A percentile compares a stretch with the other conserved stretches of the same genome.
These are phyloP conservation scores for Alternaria incomplexa DNA, from an alignment of 2,329 filamentous ascomycete genomes.

Conservation along the genomic window DNA sequence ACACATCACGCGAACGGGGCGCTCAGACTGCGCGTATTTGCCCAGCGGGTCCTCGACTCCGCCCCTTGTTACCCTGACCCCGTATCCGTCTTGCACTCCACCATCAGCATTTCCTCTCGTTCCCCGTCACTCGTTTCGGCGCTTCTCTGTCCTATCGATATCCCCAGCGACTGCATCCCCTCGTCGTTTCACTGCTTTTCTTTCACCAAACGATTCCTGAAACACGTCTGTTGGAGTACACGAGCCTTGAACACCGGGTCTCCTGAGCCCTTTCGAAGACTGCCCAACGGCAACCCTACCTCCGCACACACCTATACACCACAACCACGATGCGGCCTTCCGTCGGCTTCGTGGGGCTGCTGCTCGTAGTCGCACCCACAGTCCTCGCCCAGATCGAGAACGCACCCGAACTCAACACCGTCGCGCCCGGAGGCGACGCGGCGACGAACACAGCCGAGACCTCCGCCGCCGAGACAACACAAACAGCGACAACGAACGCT, in stretches of 20 bases:
- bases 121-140: conserved; percentile 44
- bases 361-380: conserved; percentile 38
- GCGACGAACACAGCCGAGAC: conserved; percentile 19
- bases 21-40: conserved; percentile 17
- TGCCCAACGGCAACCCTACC: conserved; percentile 10
- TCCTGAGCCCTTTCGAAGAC: conserved; percentile 25
- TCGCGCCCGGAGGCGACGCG: conserved; percentile 27
- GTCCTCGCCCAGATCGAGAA: conserved; percentile 40
- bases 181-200: conserved; percentile 16
- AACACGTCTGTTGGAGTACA: conserved; percentile 7
- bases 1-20: conserved; percentile 18
- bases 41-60: conserved; percentile 28
- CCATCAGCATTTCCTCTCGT: conserved; percentile 29
- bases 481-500: conserved; percentile 1
- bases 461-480: conserved; percentile 11
- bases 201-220: conserved; percentile 6
- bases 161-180: conserved; percentile 7
- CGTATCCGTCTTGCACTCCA: conserved; percentile 26
- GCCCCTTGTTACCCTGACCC: conserved; percentile 26
- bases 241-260: conserved; percentile 25
- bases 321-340: conserved; percentile 38
- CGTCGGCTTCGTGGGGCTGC: conserved; percentile 36
- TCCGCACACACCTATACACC: conserved; percentile 20
- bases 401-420: conserved; percentile 38
- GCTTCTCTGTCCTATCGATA: conserved; percentile 23